phyloP scores from a whole-genome alignment of 306 rosid genomes.

The Cucurbita pepo region DNA sequence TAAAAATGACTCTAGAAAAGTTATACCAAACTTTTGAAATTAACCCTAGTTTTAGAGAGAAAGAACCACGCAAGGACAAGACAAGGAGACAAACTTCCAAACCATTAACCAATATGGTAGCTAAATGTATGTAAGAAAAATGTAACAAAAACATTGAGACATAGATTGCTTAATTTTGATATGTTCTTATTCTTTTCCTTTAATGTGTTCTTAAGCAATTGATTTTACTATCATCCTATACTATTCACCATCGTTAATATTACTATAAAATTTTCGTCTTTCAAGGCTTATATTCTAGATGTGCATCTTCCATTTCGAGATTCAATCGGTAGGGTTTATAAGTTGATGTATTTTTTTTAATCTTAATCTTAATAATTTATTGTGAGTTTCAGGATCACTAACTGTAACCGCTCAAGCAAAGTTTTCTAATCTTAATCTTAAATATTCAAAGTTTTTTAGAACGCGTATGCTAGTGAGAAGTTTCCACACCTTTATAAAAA shows the following conservation, averaged over 20 bases:
- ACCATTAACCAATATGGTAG: background rate
- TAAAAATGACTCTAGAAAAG: background rate
- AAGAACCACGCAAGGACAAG: background rate
- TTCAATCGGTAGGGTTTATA: background rate
- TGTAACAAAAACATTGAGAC: background rate
- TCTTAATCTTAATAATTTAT: no score
- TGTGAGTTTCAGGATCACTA: background rate
- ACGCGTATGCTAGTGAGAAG: no score
- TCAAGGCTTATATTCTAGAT: background rate
- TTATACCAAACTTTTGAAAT: background rate
- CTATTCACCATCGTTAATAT: no score
- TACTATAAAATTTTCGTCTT: background rate
- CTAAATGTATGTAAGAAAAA: background rate
- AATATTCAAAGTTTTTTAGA: no score
- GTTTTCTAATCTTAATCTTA: no score
- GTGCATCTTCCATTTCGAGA: background rate
- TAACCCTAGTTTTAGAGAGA: background rate
- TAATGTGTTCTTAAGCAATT: background rate
- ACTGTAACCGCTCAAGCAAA: no score
- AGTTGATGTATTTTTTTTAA: background rate
- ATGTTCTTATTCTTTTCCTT: background rate
- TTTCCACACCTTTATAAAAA: no score
- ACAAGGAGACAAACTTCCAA: background rate
- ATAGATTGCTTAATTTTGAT: background rate
- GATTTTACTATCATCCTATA: background rate